A percentile compares a stretch with the other conserved stretches of the same genome.
Evolutionary conservation across 148 eudicot species (phyloP).

Genomic region (Salicornia ramosissima): DNA sequence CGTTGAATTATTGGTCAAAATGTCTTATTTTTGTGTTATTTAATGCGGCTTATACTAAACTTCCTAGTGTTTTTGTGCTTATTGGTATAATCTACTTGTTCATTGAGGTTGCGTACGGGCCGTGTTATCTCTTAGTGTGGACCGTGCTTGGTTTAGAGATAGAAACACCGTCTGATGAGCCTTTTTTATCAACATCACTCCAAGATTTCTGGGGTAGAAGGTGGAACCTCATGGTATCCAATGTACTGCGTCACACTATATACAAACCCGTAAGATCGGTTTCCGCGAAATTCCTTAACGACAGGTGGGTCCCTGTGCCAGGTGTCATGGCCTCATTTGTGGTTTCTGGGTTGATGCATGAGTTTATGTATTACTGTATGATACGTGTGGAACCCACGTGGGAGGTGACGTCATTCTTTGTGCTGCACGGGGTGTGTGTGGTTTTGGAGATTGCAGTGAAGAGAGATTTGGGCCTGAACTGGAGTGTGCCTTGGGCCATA

Average conservation of each 20-base stretch:
- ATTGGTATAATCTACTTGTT: conserved; percentile 23
- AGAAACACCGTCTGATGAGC: conserved; percentile 52
- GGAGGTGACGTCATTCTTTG: conserved; percentile 71
- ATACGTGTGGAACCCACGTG: conserved; percentile 55
- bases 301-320: conserved; percentile 23
- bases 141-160: conserved; percentile 34
- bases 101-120: conserved; percentile 22
- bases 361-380: conserved; percentile 48
- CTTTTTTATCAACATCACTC: conserved; percentile 46
- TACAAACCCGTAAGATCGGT: conserved; percentile 33
- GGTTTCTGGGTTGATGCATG: conserved; percentile 78
- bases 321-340: conserved; percentile 48
- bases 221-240: conserved; percentile 47
- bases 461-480: conserved; percentile 25
- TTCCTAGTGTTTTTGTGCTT: background rate
- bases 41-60: background rate
- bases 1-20: conserved; percentile 21
- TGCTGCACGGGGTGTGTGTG: conserved; percentile 57
- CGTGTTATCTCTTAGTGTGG: conserved; percentile 17
- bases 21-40: background rate
- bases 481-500: conserved; percentile 40
- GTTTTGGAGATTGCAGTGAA: conserved; percentile 40
- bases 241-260: conserved; percentile 32
- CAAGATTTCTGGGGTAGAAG: conserved; percentile 66
- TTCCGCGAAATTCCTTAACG: conserved; percentile 25